Conservation (phyloP, 2,329 filamentous ascomycete genomes). For the Scedosporium minutisporum region DNA sequence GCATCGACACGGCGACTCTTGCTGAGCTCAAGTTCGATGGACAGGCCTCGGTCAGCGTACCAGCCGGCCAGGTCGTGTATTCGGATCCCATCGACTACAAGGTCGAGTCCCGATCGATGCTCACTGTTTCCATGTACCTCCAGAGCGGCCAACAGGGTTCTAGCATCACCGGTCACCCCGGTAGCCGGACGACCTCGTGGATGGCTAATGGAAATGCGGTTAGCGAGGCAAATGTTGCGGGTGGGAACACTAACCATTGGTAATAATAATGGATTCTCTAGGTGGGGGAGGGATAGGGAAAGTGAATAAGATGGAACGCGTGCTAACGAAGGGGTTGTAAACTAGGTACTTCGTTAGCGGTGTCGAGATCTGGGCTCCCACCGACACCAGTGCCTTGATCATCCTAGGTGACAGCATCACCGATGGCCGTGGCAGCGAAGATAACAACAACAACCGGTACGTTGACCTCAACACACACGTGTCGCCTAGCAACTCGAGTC, state of each 20-base stretch:
- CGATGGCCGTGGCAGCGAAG: conserved; percentile 53
- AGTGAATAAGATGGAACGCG: background rate
- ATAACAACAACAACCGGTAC: conserved; percentile 48
- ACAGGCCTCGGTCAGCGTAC: conserved; percentile 39
- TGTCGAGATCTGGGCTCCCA: conserved; percentile 46
- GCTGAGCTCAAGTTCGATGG: conserved; percentile 46
- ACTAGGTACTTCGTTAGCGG: conserved; percentile 51
- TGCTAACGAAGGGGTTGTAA: conserved; percentile 5
- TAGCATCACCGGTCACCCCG: conserved; percentile 54
- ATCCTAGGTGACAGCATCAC: conserved; percentile 59
- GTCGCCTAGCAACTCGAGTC: background rate
- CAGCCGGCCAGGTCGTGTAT: conserved; percentile 46
- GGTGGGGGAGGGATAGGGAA: background rate
- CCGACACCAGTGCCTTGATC: conserved; percentile 32
- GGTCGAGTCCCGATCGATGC: conserved; percentile 37
- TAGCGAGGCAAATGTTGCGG: conserved; percentile 33
- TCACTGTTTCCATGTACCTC: conserved; percentile 51
- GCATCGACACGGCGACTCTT: conserved; percentile 41
- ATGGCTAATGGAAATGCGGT: conserved; percentile 49
- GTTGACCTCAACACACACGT: background rate
- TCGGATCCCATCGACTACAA: conserved; percentile 51
- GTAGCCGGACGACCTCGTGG: conserved; percentile 53
- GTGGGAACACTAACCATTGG: conserved; percentile 30
- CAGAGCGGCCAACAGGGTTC: conserved; percentile 44
- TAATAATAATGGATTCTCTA: conserved; percentile 5